Percentiles rank a stretch among this genome's conserved stretches.
Evolutionary conservation across 169 alveolate genomes (phyloP).

Genomic region (Eimeria maxima): DNA sequence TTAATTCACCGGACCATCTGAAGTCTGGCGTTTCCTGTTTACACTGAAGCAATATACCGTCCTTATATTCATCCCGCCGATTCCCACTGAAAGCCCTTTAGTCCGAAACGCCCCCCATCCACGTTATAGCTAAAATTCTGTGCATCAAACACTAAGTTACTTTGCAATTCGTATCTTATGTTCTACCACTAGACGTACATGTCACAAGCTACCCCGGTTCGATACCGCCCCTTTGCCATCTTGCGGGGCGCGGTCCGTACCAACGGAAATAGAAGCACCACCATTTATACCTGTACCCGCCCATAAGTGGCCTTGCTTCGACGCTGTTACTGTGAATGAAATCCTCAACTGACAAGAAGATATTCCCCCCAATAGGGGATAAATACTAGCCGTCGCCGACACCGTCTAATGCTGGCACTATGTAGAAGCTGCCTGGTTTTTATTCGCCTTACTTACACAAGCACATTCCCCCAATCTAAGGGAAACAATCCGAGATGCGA

Average conservation of each 20-base stretch:
- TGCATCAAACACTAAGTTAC: background rate
- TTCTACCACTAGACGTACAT: background rate
- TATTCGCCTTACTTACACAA: too few species aligned
- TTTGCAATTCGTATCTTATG: background rate
- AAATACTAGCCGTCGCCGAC: too few species aligned
- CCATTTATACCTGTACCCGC: background rate
- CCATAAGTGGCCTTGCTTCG: background rate
- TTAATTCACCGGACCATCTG: too few species aligned
- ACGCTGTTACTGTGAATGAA: background rate
- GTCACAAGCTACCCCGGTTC: background rate
- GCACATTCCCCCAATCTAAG: too few species aligned
- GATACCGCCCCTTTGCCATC: background rate
- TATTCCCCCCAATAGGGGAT: too few species aligned
- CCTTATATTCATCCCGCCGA: too few species aligned
- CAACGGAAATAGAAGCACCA: background rate
- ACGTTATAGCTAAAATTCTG: background rate
- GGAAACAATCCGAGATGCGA: background rate
- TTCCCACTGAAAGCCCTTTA: too few species aligned
- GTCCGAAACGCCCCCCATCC: background rate
- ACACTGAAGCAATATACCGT: too few species aligned
- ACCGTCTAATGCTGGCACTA: too few species aligned
- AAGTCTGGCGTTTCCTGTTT: too few species aligned
- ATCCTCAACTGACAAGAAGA: background rate
- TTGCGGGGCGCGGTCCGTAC: background rate
- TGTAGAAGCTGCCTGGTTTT: too few species aligned